Evolutionary conservation across 208 protist genomes (phyloP), one percentile per base, ranked within the genome.

Genomic region (Trichomonas tenax): DNA sequence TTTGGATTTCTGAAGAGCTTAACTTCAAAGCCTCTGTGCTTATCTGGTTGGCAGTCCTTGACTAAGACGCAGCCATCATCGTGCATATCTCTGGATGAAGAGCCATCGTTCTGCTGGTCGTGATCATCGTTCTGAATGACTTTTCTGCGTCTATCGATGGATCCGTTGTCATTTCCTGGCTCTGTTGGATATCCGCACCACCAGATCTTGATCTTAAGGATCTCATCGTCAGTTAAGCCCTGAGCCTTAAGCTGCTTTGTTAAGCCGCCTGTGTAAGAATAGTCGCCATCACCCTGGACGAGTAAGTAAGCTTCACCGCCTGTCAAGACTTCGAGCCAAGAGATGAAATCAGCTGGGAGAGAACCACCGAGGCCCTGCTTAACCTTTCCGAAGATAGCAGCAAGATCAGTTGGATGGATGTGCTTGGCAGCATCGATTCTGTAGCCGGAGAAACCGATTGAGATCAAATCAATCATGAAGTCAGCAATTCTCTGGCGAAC

Each of bases 161-260:
- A 84, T 36, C 82, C 51, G 48, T 63, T 45, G 38, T 63, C 38
- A 3, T 44, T 41, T 23, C 10, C 48, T 17, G 97, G 96, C 48
- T 97, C 97, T 8, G 96, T 97, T 34, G 97, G 97, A 58, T 98
- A 98, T 21, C 89, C 96, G 31, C 95, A 93, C 49, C 97, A 72
- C 98, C 98, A 98, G 45, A 98, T 98, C 49, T 98, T 98, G 23
- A 98, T 97, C 58, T 98, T 97, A 40, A 97, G 51, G 40, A 98
- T 90, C n/a, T 98, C 97, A 17, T 63, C 63, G 0, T 96, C 21
- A 38, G 8, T 93, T 26, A 98, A 96, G 10, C 97, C 97, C 26
- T 31, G 38, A 15, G 38, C 45, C 15, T 48, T n/a, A 23, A 98
- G 96, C 10, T 48, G 14, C 23, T 97, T 58, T 0, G 4, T 48